phyloP scores from a whole-genome alignment of 495 filamentous ascomycete species.

The Acidomyces sp. region DNA sequence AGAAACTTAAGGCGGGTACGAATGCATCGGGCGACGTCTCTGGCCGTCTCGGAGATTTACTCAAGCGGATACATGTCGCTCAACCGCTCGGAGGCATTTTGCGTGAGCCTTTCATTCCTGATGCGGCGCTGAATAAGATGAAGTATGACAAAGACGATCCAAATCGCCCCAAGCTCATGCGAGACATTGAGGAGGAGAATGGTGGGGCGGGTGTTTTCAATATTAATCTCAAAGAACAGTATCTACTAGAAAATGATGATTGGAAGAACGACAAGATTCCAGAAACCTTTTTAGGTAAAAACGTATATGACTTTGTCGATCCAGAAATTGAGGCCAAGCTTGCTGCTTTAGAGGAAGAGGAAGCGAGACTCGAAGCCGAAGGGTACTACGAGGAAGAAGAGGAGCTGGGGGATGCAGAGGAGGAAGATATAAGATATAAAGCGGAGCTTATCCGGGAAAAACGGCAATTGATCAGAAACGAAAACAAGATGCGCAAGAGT shows the following conservation, averaged over 20 bases:
- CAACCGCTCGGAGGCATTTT: conserved; percentile 68
- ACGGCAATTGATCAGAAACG: conserved; percentile 73
- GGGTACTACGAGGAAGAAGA: conserved; percentile 61
- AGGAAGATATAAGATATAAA: conserved; percentile 76
- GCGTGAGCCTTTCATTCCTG: conserved; percentile 78
- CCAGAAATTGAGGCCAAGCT: conserved; percentile 91
- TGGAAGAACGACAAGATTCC: conserved; percentile 96
- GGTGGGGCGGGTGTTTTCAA: conserved; percentile 93
- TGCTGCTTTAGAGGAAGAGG: conserved; percentile 81
- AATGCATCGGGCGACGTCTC: conserved; percentile 57
- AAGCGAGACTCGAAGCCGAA: conserved; percentile 74
- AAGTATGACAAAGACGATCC: conserved; percentile 88
- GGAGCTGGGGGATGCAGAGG: conserved; percentile 51
- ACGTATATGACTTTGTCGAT: conserved; percentile 93
- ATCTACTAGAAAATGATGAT: conserved; percentile 66
- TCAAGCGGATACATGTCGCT: conserved; percentile 89
- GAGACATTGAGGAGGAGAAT: conserved; percentile 83
- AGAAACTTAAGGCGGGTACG: conserved; percentile 86
- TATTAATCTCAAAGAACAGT: conserved; percentile 76
- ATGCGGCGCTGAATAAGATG: conserved; percentile 61
- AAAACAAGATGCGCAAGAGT: conserved; percentile 78
- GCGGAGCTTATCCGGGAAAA: conserved; percentile 93
- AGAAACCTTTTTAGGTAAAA: conserved; percentile 83
- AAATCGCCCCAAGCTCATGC: conserved; percentile 59
- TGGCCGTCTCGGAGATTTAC: conserved; percentile 72